phyloP scores from a whole-genome alignment of 2,329 filamentous ascomycete genomes.

The Diaporthe eres region DNA sequence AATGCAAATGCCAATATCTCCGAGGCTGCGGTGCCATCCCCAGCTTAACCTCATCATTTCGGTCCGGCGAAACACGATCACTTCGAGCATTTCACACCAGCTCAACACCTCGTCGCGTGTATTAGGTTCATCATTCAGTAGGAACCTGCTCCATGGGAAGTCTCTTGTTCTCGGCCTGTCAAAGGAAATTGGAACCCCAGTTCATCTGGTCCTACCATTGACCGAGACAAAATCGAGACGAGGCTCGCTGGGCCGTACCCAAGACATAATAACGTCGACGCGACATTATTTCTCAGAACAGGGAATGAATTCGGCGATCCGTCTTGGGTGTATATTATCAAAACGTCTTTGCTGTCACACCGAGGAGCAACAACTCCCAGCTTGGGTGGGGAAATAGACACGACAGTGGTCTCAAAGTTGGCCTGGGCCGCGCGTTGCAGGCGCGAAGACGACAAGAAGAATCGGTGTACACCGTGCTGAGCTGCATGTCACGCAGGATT shows the following conservation, averaged over 20 bases:
- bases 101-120: not conserved
- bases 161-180: not conserved
- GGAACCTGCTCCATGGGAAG: not conserved
- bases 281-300: not conserved
- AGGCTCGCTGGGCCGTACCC: not conserved
- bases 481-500: not conserved
- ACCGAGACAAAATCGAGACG: not conserved
- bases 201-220: not conserved
- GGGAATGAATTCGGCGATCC: not conserved
- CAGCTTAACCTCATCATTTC: not conserved
- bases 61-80: too few species aligned
- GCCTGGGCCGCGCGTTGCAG: not conserved
- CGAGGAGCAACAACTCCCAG: not conserved
- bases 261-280: not conserved
- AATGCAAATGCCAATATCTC: not conserved
- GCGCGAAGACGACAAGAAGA: not conserved
- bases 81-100: not conserved
- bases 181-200: too few species aligned
- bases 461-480: not conserved
- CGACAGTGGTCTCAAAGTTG: not conserved
- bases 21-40: too few species aligned
- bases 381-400: not conserved
- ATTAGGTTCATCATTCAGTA: not conserved
- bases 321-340: not conserved
- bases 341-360: not conserved